These are phyloP conservation scores for Heliosperma pusillum DNA, from an alignment of 148 eudicot genomes.

Conservation along the genomic window DNA sequence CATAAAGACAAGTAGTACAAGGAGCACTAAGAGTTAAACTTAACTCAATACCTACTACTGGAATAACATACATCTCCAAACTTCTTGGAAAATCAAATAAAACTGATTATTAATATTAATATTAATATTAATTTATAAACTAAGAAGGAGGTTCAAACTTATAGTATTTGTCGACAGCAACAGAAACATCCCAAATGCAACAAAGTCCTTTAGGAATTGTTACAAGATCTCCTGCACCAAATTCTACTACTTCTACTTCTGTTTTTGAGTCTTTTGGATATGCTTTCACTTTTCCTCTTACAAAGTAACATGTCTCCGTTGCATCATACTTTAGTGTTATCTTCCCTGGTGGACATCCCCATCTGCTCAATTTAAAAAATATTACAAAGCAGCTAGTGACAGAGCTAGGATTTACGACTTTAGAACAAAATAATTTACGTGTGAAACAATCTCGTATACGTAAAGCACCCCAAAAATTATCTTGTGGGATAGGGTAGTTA, in stretches of 20 bases:
- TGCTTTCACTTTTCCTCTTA: conserved; percentile 43
- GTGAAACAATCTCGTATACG: too few relatives aligned
- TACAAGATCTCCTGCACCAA: conserved; percentile 51
- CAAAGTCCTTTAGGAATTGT: conserved; percentile 40
- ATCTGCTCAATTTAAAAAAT: conserved; percentile 19
- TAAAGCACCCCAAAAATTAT: neutral
- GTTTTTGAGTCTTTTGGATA: conserved; percentile 28
- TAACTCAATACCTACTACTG: too few relatives aligned
- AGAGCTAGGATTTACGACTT: neutral
- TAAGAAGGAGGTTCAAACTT: conserved; percentile 43
- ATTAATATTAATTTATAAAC: neutral
- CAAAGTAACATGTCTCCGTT: conserved; percentile 42
- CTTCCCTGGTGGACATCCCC: conserved; percentile 50
- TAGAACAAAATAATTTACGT: neutral
- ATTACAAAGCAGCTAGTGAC: neutral
- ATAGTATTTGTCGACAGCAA: conserved; percentile 43
- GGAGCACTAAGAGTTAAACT: too few relatives aligned
- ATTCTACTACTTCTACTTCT: conserved; percentile 27
- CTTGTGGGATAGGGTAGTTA: too few relatives aligned
- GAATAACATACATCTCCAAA: too few relatives aligned
- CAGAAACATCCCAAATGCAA: conserved; percentile 44
- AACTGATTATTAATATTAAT: too few relatives aligned
- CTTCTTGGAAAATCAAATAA: too few relatives aligned
- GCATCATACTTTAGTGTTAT: conserved; percentile 42
- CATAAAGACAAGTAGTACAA: too few relatives aligned